phyloP scores from a whole-genome alignment of 2,329 filamentous ascomycete species.

The Uncinocarpus reesii region DNA sequence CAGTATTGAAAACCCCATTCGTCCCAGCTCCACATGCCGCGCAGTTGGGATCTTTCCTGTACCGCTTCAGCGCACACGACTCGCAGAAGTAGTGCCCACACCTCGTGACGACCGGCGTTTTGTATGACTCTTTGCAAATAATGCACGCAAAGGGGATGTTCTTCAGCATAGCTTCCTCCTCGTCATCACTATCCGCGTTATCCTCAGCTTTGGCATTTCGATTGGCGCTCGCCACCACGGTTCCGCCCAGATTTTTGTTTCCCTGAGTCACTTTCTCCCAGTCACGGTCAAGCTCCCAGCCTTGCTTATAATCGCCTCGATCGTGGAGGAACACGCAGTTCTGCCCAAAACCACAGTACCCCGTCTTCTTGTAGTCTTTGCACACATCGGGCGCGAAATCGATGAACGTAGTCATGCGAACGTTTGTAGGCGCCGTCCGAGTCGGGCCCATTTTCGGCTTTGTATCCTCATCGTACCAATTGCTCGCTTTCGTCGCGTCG shows the following conservation, averaged over 20 bases:
- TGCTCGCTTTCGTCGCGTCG: constrained; percentile 78
- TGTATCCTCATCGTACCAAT: constrained; percentile 72
- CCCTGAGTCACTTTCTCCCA: constrained; percentile 72
- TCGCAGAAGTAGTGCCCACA: constrained; percentile 97
- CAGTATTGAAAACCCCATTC: constrained; percentile 78
- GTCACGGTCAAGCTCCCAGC: constrained; percentile 89
- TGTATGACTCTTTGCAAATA: constrained; percentile 71
- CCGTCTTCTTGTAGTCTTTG: constrained; percentile 83
- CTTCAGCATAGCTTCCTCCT: constrained; percentile 63
- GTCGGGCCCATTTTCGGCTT: constrained; percentile 38
- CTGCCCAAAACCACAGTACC: constrained; percentile 61
- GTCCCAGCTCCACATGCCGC: constrained; percentile 77
- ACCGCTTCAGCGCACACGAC: constrained; percentile 73
- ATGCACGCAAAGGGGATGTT: constrained; percentile 84
- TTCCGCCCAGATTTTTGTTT: constrained; percentile 36
- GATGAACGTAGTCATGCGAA: constrained; percentile 78
- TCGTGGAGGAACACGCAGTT: constrained; percentile 62
- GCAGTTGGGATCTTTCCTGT: constrained; percentile 76
- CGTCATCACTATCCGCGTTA: constrained; percentile 40
- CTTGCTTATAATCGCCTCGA: constrained; percentile 62
- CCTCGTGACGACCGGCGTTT: constrained; percentile 70
- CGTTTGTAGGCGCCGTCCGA: constrained; percentile 67
- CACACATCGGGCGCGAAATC: constrained; percentile 91
- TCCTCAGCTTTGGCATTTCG: constrained; percentile 35
- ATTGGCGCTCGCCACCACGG: constrained; percentile 41